phyloP scores from a whole-genome alignment of 805 yeast species.

The Candida anglica region DNA sequence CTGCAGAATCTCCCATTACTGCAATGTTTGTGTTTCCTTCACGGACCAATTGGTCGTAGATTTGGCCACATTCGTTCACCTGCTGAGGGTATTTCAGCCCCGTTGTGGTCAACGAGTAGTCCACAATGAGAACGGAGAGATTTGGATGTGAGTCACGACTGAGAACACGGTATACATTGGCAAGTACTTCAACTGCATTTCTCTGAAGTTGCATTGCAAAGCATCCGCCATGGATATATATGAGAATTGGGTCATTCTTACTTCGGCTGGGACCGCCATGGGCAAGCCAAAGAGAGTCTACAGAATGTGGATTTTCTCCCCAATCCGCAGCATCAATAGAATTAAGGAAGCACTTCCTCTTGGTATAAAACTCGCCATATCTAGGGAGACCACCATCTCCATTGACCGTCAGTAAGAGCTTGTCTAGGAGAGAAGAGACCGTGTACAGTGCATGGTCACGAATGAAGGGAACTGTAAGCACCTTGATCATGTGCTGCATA shows the following conservation, averaged over 20 bases:
- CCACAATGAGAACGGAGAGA: conserved; percentile 7
- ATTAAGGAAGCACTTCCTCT: no score
- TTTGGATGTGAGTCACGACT: background rate
- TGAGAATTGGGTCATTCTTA: conserved; percentile 4
- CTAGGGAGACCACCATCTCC: background rate
- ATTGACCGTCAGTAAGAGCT: background rate
- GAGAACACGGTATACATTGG: conserved; percentile 4
- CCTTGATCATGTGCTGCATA: conserved; percentile 1
- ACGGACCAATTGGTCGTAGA: conserved; percentile 6
- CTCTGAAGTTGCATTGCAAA: conserved; percentile 7
- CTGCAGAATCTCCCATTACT: conserved; percentile 10
- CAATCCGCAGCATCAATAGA: no score
- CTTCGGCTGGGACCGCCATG: background rate
- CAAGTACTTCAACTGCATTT: conserved; percentile 4
- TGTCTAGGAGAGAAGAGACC: background rate
- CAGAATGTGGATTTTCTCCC: no score
- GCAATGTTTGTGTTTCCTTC: conserved; percentile 7
- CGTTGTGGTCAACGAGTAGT: conserved; percentile 6
- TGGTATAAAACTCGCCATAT: background rate
- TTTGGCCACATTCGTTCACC: conserved; percentile 3
- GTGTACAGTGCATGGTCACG: background rate
- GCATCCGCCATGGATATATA: conserved; percentile 10
- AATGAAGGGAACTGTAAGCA: background rate
- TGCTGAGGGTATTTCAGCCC: conserved; percentile 7
- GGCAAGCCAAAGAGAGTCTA: background rate